phyloP scores from a whole-genome alignment of 371 early-diverging fungal genomes.

The Parasitella parasitica region DNA sequence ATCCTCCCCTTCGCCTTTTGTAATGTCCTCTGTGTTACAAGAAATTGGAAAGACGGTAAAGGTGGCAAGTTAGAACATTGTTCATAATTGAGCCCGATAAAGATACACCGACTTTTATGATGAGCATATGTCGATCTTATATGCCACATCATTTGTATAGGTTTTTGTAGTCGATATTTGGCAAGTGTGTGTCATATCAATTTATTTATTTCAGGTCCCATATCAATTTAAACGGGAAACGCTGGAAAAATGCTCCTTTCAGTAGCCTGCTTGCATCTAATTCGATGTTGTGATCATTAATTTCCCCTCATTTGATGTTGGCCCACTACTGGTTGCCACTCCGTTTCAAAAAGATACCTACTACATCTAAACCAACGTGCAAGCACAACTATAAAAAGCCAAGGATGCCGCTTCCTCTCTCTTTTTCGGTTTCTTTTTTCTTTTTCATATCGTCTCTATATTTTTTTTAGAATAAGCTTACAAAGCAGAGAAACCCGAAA shows the following conservation, averaged over 20 bases:
- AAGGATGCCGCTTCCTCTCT: neutral
- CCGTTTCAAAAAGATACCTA: neutral
- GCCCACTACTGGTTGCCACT: slow-evolving; percentile 15
- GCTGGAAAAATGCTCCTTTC: neutral
- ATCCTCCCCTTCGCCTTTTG: neutral
- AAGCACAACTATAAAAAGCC: neutral
- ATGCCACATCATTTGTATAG: too few species aligned
- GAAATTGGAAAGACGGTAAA: neutral
- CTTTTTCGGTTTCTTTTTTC: neutral
- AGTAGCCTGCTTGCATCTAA: neutral
- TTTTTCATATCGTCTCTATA: neutral
- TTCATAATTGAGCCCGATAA: too few species aligned
- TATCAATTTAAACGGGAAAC: slow-evolving; percentile 2
- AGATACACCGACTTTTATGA: too few species aligned
- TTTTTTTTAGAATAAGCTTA: neutral
- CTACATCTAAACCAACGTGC: neutral
- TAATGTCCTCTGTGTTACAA: neutral
- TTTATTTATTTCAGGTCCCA: neutral
- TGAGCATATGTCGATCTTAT: too few species aligned
- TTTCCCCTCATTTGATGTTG: slow-evolving; percentile 1
- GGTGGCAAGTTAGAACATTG: neutral
- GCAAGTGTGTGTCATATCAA: neutral
- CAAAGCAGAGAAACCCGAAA: too few species aligned
- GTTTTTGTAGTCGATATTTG: too few species aligned
- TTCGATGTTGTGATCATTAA: neutral